phyloP scores from a whole-genome alignment of 495 filamentous ascomycete species.

The Podospora fimiseda region DNA sequence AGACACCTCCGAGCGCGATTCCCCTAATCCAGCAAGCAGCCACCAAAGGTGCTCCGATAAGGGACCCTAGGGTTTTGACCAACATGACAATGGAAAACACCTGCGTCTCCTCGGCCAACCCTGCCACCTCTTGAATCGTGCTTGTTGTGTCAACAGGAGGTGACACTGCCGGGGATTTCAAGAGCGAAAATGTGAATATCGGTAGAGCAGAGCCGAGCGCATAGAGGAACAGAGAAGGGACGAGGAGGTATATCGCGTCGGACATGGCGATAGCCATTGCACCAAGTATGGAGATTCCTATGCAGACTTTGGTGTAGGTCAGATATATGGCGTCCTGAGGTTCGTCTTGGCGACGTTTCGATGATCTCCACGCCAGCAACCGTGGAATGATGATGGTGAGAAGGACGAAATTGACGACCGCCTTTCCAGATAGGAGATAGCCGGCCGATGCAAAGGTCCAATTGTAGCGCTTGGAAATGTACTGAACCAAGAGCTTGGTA shows the following conservation, averaged over 20 bases:
- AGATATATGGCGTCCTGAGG: slow-evolving; percentile 24
- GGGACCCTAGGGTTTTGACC: slow-evolving; percentile 35
- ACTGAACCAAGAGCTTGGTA: neutral
- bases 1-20: slow-evolving; percentile 16
- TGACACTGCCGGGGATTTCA: slow-evolving; percentile 30
- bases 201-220: slow-evolving; percentile 39
- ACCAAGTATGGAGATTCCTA: slow-evolving; percentile 34
- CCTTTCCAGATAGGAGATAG: slow-evolving; percentile 40
- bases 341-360: neutral
- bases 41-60: slow-evolving; percentile 39
- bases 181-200: slow-evolving; percentile 38
- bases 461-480: neutral
- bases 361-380: slow-evolving; percentile 18
- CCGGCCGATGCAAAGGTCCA: slow-evolving; percentile 38
- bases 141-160: slow-evolving; percentile 3
- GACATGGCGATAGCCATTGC: slow-evolving; percentile 33
- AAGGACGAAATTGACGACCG: slow-evolving; percentile 37
- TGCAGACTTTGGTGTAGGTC: slow-evolving; percentile 27
- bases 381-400: slow-evolving; percentile 33
- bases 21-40: slow-evolving; percentile 33
- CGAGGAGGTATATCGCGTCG: slow-evolving; percentile 26
- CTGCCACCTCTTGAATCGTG: neutral
- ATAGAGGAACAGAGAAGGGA: slow-evolving; percentile 36
- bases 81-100: slow-evolving; percentile 44
- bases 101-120: slow-evolving; percentile 19